Percentiles rank a stretch among this genome's conserved stretches.
phyloP scores from a whole-genome alignment of 257 asterid genomes.

The Solanum ahanhuiri region DNA sequence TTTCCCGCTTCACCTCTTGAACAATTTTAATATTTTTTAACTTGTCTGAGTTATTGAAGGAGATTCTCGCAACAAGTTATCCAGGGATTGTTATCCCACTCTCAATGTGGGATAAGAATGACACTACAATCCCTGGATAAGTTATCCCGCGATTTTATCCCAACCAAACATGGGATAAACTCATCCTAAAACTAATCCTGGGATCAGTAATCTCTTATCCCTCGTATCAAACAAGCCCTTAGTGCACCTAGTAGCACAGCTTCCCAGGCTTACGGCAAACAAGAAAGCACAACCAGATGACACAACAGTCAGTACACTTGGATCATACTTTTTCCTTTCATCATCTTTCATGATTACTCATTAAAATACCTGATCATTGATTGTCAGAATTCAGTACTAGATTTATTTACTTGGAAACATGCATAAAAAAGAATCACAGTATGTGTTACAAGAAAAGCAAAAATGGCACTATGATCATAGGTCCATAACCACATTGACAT shows the following conservation, averaged over 20 bases:
- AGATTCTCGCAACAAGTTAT: not conserved
- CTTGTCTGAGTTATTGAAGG: not conserved
- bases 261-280: not conserved
- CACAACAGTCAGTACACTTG: not conserved
- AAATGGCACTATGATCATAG: not conserved
- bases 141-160: not conserved
- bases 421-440: not conserved
- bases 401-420: not conserved
- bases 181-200: not conserved
- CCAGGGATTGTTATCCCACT: not conserved
- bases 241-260: not conserved
- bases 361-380: not conserved
- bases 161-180: not conserved
- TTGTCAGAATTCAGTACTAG: not conserved
- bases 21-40: not conserved
- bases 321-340: not conserved
- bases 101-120: not conserved
- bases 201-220: not conserved
- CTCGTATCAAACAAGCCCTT: not conserved
- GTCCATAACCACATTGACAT: not conserved
- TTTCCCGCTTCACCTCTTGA: not conserved
- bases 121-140: not conserved
- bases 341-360: not conserved
- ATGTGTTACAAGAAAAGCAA: not conserved
- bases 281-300: not conserved